Evolutionary conservation across 2,329 filamentous ascomycete genomes (phyloP).

Genomic region (Coniochaeta ligniaria): DNA sequence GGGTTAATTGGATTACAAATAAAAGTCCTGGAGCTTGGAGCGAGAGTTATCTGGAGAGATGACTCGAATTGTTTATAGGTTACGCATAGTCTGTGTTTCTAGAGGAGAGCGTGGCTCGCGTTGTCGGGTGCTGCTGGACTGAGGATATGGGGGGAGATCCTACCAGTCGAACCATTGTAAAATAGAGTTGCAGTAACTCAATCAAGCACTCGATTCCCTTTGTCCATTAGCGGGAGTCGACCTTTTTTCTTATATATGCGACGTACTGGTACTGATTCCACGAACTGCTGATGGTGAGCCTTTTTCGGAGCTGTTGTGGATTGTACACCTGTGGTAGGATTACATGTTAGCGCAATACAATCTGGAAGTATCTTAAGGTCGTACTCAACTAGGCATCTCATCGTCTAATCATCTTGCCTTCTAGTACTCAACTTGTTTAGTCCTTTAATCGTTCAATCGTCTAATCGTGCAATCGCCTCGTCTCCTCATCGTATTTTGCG

Average conservation of each 20-base stretch:
- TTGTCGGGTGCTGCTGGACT: slow-evolving; percentile 39
- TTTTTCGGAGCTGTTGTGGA: background rate
- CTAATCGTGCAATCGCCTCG: no score
- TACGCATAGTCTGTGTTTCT: slow-evolving; percentile 32
- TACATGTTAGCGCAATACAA: no score
- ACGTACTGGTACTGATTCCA: background rate
- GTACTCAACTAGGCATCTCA: no score
- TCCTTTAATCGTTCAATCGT: no score
- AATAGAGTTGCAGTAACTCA: slow-evolving; percentile 54
- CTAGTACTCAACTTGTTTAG: no score
- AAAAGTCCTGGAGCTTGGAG: slow-evolving; percentile 16
- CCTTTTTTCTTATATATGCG: background rate
- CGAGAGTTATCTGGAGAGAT: slow-evolving; percentile 18
- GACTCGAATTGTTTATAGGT: slow-evolving; percentile 21
- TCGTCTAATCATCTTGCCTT: no score
- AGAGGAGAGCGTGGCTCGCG: slow-evolving; percentile 34
- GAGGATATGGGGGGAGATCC: slow-evolving; percentile 30
- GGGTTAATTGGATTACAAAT: slow-evolving; percentile 36
- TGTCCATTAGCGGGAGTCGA: slow-evolving; percentile 27
- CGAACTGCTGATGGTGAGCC: background rate
- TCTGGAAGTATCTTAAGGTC: no score
- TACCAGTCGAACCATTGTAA: slow-evolving; percentile 50
- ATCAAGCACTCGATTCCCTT: slow-evolving; percentile 56
- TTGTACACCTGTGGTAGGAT: no score
- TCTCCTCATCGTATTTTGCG: no score